Percentiles rank a stretch among this genome's conserved stretches.
phyloP scores from a whole-genome alignment of 176 grass and related monocot genomes.

The Phoenix roebelenii region DNA sequence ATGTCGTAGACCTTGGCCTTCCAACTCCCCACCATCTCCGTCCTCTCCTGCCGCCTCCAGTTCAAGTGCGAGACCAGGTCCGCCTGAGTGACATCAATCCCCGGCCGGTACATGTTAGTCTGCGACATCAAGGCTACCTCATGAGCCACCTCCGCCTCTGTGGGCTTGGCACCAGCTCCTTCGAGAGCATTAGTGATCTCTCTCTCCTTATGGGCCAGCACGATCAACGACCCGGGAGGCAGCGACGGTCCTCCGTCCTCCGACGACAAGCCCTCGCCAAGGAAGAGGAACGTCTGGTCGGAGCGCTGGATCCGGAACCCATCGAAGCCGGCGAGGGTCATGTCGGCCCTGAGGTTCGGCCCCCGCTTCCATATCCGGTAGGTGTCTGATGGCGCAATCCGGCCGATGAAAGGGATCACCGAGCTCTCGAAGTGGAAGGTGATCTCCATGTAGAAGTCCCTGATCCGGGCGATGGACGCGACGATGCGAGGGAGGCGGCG shows the following conservation, averaged over 20 bases:
- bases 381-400: constrained; percentile 89
- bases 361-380: constrained; percentile 98
- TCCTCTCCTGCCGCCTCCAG: constrained; percentile 83
- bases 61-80: constrained; percentile 81
- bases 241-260: constrained; percentile 54
- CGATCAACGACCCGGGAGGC: constrained; percentile 74
- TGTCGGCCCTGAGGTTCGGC: constrained; percentile 32
- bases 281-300: constrained; percentile 85
- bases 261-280: constrained; percentile 43
- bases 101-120: constrained; percentile 94
- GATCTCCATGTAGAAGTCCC: constrained; percentile 99
- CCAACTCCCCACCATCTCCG: constrained; percentile 68
- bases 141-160: constrained; percentile 73
- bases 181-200: constrained; percentile 91
- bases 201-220: constrained; percentile 85
- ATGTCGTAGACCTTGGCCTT: constrained; percentile 94
- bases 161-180: constrained; percentile 76
- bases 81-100: constrained; percentile 91
- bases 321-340: constrained; percentile 33
- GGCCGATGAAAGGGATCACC: constrained; percentile 87
- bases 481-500: constrained; percentile 75
- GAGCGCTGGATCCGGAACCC: constrained; percentile 90
- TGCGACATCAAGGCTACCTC: constrained; percentile 91
- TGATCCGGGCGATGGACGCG: constrained; percentile 56
- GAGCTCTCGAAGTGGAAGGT: constrained; percentile 98